Evolutionary conservation across 352 stramenopile genomes (phyloP), one percentile per base, ranked within the genome.

Genomic region (Pythium brassicae): DNA sequence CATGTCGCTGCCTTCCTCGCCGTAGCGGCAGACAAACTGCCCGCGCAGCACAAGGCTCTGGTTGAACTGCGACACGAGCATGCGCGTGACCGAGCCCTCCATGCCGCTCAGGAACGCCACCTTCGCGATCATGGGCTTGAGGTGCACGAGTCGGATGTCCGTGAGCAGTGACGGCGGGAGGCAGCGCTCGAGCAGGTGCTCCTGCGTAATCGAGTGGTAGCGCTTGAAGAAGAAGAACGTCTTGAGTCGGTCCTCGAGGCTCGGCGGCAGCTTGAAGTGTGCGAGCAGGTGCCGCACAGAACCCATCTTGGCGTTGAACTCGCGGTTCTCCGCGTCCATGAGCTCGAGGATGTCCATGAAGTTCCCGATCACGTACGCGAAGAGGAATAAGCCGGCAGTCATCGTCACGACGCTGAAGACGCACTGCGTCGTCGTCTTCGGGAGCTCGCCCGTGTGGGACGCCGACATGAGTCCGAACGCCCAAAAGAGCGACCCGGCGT

Each of bases 1-100:
- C 75, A 86, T 86, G n/a, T 86, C 75, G 29, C 57, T 71, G 1
- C 72, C 75, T 23, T 82, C 66, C 8, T 86, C 75, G 4, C 71
- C 65, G n/a, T 66, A 71, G 11, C 63, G 61, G 44, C 65, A 83
- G 2, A 80, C 65, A 23, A 69, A 78, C 42, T 82, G 55, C 17
- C 78, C 63, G 1, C 64, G 51, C 0, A 78, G 57, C 4, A 82
- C 57, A 7, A 86, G 55, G 8, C 69, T 53, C 47, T 86, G 75
- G 11, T 52, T 68, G 49, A 86, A 78, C n/a, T 78, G 71, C 0
- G 69, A 71, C 10, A 86, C 75, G 17, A 86, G 63, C 66, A 83
- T 71, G 10, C 73, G 65, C 19, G 71, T 83, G n/a, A 83, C 63
- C 6, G 62, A 71, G n/a, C 53, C 63, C 50, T 75, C 68, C 72